phyloP scores from a whole-genome alignment of 331 rosid genomes.

The Stylosanthes scabra region DNA sequence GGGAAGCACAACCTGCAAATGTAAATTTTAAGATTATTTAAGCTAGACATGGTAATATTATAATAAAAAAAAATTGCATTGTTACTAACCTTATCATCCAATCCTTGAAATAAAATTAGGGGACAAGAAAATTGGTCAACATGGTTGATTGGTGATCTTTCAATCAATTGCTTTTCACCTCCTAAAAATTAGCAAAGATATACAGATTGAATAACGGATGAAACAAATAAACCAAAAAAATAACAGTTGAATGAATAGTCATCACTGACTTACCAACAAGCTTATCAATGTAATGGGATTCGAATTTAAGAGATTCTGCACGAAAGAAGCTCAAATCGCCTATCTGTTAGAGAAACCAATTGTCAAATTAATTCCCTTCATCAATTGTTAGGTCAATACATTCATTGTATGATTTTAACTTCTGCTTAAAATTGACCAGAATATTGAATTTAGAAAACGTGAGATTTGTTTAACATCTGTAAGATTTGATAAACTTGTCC shows the following conservation, averaged over 20 bases:
- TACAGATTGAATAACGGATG: conserved; percentile 17
- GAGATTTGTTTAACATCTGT: too few relatives aligned
- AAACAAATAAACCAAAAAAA: conserved; percentile 13
- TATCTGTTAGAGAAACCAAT: conserved; percentile 56
- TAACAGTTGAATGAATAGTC: conserved; percentile 11
- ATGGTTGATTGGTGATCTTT: conserved; percentile 86
- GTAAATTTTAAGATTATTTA: neutral
- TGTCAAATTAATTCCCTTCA: conserved; percentile 19
- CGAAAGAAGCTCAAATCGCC: conserved; percentile 77
- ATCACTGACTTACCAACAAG: conserved; percentile 72
- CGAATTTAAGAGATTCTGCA: conserved; percentile 88
- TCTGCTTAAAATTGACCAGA: neutral
- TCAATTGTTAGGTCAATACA: neutral
- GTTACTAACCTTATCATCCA: conserved; percentile 83
- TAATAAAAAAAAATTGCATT: conserved; percentile 1
- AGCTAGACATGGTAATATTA: neutral
- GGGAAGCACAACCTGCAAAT: conserved; percentile 79
- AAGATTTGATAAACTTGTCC: too few relatives aligned
- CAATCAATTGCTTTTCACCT: conserved; percentile 59
- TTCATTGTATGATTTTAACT: neutral
- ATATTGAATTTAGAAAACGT: neutral
- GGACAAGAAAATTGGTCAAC: conserved; percentile 87
- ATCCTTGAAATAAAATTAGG: conserved; percentile 87
- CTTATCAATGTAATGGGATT: conserved; percentile 75
- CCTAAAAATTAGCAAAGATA: conserved; percentile 63